Conservation (phyloP, 331 rosid genomes). For the Erythrophleum ivorense region DNA sequence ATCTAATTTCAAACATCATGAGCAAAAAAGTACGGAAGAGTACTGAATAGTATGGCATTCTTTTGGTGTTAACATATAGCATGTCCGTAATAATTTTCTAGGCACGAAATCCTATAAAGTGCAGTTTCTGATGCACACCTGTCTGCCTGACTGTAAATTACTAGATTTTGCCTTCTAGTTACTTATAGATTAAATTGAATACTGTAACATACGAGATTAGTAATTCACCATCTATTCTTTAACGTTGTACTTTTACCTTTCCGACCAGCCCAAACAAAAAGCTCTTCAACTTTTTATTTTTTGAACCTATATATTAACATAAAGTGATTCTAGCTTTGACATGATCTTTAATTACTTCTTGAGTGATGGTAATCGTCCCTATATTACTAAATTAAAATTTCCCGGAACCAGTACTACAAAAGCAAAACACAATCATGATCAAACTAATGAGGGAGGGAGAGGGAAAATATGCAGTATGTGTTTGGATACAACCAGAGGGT, state of each 20-base stretch:
- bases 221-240: not conserved
- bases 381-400: constrained; percentile 29
- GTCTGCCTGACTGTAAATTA: not conserved
- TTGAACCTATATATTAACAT: not conserved
- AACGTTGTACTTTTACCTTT: not conserved
- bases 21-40: too few species aligned
- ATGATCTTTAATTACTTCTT: not conserved
- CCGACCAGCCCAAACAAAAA: not conserved
- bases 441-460: constrained; percentile 9
- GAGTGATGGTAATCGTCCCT: constrained; percentile 33
- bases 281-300: not conserved
- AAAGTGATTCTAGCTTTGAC: not conserved
- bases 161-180: not conserved
- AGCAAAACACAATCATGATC: constrained; percentile 30
- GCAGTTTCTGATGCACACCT: not conserved
- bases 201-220: not conserved
- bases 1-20: not conserved
- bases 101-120: constrained; percentile 1
- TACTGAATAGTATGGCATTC: too few species aligned
- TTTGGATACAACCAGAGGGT: constrained; percentile 7
- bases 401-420: constrained; percentile 10
- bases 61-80: not conserved
- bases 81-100: not conserved
- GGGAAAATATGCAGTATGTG: not conserved
- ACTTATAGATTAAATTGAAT: not conserved